These are phyloP conservation scores for Avena atlantica DNA, from an alignment of 176 grass and related monocot species.

Conservation along the genomic window DNA sequence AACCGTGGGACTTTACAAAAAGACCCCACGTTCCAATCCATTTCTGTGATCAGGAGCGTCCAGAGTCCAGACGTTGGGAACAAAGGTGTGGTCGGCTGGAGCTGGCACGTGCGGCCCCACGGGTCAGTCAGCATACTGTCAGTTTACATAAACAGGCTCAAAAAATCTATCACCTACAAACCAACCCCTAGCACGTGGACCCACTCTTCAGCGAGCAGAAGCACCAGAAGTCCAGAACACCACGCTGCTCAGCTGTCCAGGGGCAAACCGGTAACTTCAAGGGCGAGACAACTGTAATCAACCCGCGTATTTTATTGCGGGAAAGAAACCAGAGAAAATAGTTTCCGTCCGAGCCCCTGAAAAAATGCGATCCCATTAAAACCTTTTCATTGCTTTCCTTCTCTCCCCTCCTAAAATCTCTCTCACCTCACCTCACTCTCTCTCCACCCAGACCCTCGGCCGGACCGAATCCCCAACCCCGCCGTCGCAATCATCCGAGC, in stretches of 20 bases:
- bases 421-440: constrained; percentile 14
- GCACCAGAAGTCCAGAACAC: neutral
- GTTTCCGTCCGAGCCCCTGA: constrained; percentile 3
- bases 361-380: constrained; percentile 8
- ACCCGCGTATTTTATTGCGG: constrained; percentile 8
- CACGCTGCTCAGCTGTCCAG: neutral
- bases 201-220: neutral
- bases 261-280: constrained; percentile 33
- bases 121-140: neutral
- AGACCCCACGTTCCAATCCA: neutral
- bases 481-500: neutral
- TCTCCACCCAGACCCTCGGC: neutral
- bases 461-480: constrained; percentile 23
- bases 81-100: neutral
- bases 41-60: neutral
- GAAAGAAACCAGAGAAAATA: neutral
- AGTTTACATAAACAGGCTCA: constrained; percentile 3
- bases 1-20: neutral
- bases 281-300: constrained; percentile 4
- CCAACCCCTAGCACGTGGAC: neutral
- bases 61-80: constrained; percentile 33
- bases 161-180: neutral
- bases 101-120: neutral
- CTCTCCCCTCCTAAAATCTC: constrained; percentile 33
- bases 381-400: neutral